These are phyloP conservation scores for Gonapodya prolifera DNA, from an alignment of 192 early-diverging fungal genomes.

Conservation along the genomic window DNA sequence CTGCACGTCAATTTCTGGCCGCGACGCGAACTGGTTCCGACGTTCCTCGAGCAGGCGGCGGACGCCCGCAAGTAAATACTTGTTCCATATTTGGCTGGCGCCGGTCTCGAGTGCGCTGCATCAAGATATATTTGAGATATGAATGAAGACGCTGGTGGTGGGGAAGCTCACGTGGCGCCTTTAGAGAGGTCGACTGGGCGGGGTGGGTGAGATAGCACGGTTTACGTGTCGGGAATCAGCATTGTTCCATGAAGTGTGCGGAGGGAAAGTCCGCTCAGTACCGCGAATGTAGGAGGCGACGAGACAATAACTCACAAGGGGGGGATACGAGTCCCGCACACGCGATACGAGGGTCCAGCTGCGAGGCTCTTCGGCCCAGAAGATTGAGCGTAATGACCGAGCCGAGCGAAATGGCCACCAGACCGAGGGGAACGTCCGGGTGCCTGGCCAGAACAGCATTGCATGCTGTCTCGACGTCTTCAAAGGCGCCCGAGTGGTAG, in stretches of 20 bases:
- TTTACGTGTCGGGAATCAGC: no score
- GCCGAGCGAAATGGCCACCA: not conserved
- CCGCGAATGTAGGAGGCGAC: no score
- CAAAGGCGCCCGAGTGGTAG: constrained; percentile 1
- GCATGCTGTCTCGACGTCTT: not conserved
- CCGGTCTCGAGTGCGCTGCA: not conserved
- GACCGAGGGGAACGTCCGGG: not conserved
- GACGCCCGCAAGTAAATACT: not conserved
- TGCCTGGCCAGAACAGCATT: not conserved
- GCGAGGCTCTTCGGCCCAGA: not conserved
- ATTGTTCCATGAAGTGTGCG: no score
- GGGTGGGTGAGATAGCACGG: no score
- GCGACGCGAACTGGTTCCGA: not conserved
- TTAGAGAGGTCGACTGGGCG: no score
- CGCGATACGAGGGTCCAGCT: not conserved
- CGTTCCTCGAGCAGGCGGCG: not conserved
- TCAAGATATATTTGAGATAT: no score
- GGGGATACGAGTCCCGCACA: not conserved
- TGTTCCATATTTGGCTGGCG: not conserved
- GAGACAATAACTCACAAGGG: not conserved
- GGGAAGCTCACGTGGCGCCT: no score
- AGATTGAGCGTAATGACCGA: not conserved
- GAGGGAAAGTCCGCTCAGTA: no score
- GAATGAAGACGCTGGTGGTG: no score
- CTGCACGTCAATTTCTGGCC: not conserved